Conservation (phyloP, 192 early-diverging fungal species). For the Coemansia sp. region DNA sequence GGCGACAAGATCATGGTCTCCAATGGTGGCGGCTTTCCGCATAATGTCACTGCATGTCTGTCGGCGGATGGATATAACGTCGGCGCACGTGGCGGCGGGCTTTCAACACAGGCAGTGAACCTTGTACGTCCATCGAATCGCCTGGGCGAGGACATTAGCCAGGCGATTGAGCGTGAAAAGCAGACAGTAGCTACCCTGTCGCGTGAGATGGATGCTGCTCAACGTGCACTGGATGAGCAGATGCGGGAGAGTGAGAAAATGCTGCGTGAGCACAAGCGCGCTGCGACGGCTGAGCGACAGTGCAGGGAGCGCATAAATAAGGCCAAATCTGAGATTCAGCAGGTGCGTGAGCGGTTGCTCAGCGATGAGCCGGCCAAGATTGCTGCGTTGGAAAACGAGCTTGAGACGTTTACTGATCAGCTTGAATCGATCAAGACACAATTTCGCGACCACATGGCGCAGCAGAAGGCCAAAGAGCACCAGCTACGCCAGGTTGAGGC, state of each 20-base stretch:
- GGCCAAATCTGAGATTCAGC: constrained; percentile 41
- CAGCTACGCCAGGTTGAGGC: constrained; percentile 28
- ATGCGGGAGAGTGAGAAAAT: constrained; percentile 43
- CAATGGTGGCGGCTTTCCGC: constrained; percentile 58
- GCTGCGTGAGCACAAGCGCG: constrained; percentile 24
- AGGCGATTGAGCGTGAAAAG: constrained; percentile 36
- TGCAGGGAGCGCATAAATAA: constrained; percentile 35
- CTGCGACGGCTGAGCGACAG: constrained; percentile 37
- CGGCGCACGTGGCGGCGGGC: constrained; percentile 54
- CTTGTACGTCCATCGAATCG: constrained; percentile 46
- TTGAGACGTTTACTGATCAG: constrained; percentile 49
- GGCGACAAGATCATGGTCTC: constrained; percentile 51
- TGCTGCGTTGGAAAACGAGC: constrained; percentile 58
- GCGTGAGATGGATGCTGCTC: constrained; percentile 11
- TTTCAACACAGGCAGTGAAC: constrained; percentile 44
- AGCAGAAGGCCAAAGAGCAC: constrained; percentile 48
- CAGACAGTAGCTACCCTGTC: constrained; percentile 16
- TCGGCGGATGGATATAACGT: constrained; percentile 62
- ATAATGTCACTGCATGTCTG: constrained; percentile 63
- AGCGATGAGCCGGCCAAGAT: constrained; percentile 67
- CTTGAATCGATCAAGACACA: constrained; percentile 62
- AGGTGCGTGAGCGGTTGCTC: constrained; percentile 54
- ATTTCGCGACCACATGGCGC: constrained; percentile 56
- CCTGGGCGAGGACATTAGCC: constrained; percentile 57
- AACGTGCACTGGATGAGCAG: constrained; percentile 20